Percentiles rank a stretch among this genome's conserved stretches.
These are phyloP conservation scores for Tinospora cordifolia DNA, from an alignment of 164 flowering plant species.

Conservation along the genomic window DNA sequence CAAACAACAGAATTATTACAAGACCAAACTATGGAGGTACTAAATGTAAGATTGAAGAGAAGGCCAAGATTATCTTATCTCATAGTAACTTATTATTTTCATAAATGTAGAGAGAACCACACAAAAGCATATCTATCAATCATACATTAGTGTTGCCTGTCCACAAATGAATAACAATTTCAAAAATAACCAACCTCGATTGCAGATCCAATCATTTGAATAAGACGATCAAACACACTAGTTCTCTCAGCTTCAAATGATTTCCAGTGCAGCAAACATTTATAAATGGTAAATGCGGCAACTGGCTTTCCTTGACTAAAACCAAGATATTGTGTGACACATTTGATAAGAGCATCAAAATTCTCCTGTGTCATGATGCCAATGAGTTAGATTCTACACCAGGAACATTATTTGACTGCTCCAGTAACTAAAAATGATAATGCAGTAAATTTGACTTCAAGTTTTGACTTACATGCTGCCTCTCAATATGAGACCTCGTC, in stretches of 20 bases:
- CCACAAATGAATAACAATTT: neutral
- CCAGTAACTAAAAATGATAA: neutral
- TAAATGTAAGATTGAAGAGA: too few species aligned
- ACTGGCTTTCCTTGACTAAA: conserved; percentile 69
- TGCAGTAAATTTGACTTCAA: neutral
- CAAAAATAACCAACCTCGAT: conserved; percentile 38
- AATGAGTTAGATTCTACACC: neutral
- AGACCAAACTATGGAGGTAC: too few species aligned
- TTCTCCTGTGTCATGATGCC: conserved; percentile 53
- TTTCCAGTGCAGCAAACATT: conserved; percentile 63
- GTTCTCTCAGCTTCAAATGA: conserved; percentile 70
- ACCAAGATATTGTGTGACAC: conserved; percentile 68
- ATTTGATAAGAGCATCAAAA: conserved; percentile 79
- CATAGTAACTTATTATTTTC: too few species aligned
- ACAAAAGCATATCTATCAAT: neutral
- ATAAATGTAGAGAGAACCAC: too few species aligned
- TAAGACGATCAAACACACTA: conserved; percentile 64
- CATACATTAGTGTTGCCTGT: neutral
- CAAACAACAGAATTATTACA: too few species aligned
- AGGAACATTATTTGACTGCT: neutral
- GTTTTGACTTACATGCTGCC: conserved; percentile 61
- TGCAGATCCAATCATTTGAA: conserved; percentile 64
- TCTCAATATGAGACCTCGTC: conserved; percentile 57
- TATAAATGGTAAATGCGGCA: conserved; percentile 60
- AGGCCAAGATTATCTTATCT: too few species aligned